These are phyloP conservation scores for Albugo laibachii DNA, from an alignment of 352 stramenopile genomes.

Conservation along the genomic window DNA sequence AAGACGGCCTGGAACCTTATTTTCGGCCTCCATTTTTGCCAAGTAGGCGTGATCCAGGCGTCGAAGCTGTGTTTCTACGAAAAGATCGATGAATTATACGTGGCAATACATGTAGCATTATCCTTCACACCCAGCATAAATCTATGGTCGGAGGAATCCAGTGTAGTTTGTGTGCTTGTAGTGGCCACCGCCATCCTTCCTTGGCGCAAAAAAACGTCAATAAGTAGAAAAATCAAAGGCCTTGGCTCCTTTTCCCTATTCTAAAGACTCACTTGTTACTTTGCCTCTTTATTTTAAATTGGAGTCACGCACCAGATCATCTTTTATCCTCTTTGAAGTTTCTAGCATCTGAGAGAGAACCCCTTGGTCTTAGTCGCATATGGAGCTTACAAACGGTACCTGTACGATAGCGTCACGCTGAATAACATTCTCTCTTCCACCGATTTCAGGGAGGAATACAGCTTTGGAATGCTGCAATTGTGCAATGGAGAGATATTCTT, in stretches of 20 bases:
- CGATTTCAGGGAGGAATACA: constrained; percentile 51
- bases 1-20: constrained; percentile 14
- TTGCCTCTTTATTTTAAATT: background rate
- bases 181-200: constrained; percentile 19
- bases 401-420: background rate
- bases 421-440: constrained; percentile 16
- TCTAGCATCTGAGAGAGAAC: background rate
- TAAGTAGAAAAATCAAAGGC: constrained; percentile 15
- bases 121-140: constrained; percentile 18
- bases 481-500: constrained; percentile 28
- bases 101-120: background rate
- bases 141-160: constrained; percentile 47
- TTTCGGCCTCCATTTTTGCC: constrained; percentile 17
- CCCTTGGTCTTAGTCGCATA: background rate
- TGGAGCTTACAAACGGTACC: background rate
- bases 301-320: background rate
- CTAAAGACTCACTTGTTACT: background rate
- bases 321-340: constrained; percentile 9
- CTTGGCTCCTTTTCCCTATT: background rate
- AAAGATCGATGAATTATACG: background rate
- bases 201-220: constrained; percentile 16
- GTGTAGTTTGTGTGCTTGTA: constrained; percentile 26
- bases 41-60: constrained; percentile 42
- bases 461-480: constrained; percentile 33
- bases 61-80: constrained; percentile 40